Base-by-base conservation (phyloP, 1,139 yeast genomes). In the Sugiyamaella neomexicana region DNA sequence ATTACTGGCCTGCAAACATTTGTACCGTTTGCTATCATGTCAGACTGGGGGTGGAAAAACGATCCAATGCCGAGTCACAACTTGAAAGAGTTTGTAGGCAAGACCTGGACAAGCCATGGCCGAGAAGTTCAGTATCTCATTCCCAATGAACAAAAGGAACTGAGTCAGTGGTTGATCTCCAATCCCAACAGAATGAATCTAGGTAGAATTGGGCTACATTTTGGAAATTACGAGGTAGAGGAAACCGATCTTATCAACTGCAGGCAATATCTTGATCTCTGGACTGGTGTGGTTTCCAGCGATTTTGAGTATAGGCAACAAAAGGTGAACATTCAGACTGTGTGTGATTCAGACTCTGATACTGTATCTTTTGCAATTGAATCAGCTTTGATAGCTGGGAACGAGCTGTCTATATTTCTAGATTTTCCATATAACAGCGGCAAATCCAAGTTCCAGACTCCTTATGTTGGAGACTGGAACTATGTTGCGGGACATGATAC, bases 31-130 rank as follows among this genome's bases (percentile, higher is more conserved):
- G 41, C 57, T 16, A 54, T 48, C 20, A 50, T 54, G 54, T 54
- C 57, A n/a, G 57, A 54, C 13, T 54, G 54, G 57, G 52, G 57
- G 12, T 54, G 49, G 49, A 54, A 54, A 41, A 37, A 42, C 16
- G 57, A 54, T 36, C 52, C 46, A 12, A 16, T 46, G 16, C 57
- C 57, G 9, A 17, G n/a, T 8, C 39, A 46, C 25, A 43, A 13
- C 10, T 43, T 43, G 20, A 40, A 23, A 10, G 50, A 41, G 27
- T 51, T 50, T 23, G 16, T 41, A 27, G 57, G 57, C 5, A 40
- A 50, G 36, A 40, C 25, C 12, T 45, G 45, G 49, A 38, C 50
- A n/a, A 47, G 52, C 6, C 52, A 43, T 41, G 57, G 57, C 25
- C 37, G 50, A 27, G 42, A 46, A 15, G 46, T 54, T n/a, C 34